A percentile compares a stretch with the other conserved stretches of the same genome.
Evolutionary conservation across 805 yeast genomes (phyloP).

Genomic region (Saccharomycodes ludwigii): DNA sequence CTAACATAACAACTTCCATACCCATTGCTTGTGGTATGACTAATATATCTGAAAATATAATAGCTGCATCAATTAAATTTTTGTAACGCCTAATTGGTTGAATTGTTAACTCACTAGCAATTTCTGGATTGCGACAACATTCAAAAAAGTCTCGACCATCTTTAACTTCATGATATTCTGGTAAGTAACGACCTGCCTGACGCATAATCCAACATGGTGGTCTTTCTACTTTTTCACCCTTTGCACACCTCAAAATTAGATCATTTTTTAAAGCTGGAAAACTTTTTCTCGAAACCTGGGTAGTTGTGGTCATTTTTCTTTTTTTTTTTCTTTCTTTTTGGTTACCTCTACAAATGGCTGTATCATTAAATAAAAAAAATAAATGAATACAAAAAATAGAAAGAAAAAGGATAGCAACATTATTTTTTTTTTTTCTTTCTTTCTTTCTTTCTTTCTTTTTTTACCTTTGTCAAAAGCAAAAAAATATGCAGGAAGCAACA

Average conservation of each 20-base stretch:
- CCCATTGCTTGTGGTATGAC: slow-evolving; percentile 99
- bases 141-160: slow-evolving; percentile 82
- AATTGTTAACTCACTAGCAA: slow-evolving; percentile 86
- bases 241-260: slow-evolving; percentile 81
- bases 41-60: slow-evolving; percentile 87
- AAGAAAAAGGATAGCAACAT: too few relatives aligned
- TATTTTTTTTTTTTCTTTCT: too few relatives aligned
- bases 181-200: slow-evolving; percentile 90
- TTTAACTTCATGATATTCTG: slow-evolving; percentile 86
- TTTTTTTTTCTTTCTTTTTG: slow-evolving; percentile 3
- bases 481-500: too few relatives aligned
- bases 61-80: slow-evolving; percentile 91
- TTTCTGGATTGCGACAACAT: slow-evolving; percentile 89
- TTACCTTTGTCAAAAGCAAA: too few relatives aligned
- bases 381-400: too few relatives aligned
- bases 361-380: not conserved
- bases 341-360: slow-evolving; percentile 1
- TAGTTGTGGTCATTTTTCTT: slow-evolving; percentile 5
- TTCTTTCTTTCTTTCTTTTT: too few relatives aligned
- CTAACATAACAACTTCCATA: slow-evolving; percentile 85
- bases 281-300: slow-evolving; percentile 12
- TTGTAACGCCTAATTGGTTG: slow-evolving; percentile 88
- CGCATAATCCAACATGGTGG: slow-evolving; percentile 99
- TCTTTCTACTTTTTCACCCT: slow-evolving; percentile 82
- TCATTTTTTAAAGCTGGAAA: slow-evolving; percentile 83